Base-by-base conservation (phyloP, 805 yeast species). In the Schwanniomyces vanrijiae region DNA sequence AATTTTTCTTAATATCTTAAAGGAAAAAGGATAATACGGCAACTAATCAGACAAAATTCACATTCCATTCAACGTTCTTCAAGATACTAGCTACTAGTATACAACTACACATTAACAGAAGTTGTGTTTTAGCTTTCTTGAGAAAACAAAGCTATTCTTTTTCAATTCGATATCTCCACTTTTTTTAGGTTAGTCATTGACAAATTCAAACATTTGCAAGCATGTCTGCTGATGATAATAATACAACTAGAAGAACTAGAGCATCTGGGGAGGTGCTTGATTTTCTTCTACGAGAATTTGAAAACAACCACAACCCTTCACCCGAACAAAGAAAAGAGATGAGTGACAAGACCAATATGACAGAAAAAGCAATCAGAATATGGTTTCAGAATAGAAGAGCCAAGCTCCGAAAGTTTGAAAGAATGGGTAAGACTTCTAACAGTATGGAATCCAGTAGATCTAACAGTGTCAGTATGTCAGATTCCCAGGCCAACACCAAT, bases 321-420 rank as follows among this genome's bases (percentile, higher is more conserved):
- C 82, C 91, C 0, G 84, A 84, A 35, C 78, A 78, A 46, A 71
- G 97, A 35, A 84, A 84, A 58, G 78, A 75, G 25, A 82, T 90
- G 33, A 82, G 94, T 34, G 81, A 77, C 2, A 76, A 76, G 50
- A 87, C 95, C 1, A 87, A 85, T 16, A 84, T 90, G 88, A 81
- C 90, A 11, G 96, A 90, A 56, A 79, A 94, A 51, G 88, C 91
- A 11, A 96, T 90, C 2, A 76, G 96, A 46, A 90, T 90, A 37
- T 90, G 97, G 97, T 90, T 89, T 59, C 97, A 90, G 64, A 90
- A 90, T 62, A 73, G 91, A 56, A 71, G 97, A 52, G 94, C 94
- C 18, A 88, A 87, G 61, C 76, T 82, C 38, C 75, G 90, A 58
- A 86, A 86, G 64, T 65, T 79, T 57, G 87, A 83, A 55, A 76